Conservation (phyloP, 257 asterid genomes). For the Rubia yunnanensis region DNA sequence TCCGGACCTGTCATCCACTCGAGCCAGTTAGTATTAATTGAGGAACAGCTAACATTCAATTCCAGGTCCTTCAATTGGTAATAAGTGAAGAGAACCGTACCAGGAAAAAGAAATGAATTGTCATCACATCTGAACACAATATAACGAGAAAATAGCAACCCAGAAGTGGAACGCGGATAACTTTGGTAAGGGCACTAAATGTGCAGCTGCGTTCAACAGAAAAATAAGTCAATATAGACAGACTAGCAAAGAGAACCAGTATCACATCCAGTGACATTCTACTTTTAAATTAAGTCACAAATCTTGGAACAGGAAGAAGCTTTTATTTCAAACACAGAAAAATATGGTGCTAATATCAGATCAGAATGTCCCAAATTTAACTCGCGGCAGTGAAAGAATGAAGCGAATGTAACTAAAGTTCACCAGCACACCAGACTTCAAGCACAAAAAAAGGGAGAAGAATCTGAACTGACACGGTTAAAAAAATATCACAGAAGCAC, state of each 20-base stretch:
- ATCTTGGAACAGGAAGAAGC: neutral
- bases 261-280: neutral
- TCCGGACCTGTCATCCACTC: conserved; percentile 51
- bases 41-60: neutral
- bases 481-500: conserved; percentile 23
- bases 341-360: neutral
- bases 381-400: neutral
- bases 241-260: neutral
- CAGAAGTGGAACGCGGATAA: conserved; percentile 58
- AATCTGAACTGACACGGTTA: conserved; percentile 2
- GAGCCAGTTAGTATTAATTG: neutral
- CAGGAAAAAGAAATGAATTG: conserved; percentile 96
- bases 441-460: neutral
- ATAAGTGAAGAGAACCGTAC: conserved; percentile 24
- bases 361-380: neutral
- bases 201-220: conserved; percentile 54
- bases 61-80: neutral
- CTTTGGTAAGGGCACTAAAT: conserved; percentile 73
- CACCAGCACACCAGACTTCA: neutral
- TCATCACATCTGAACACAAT: conserved; percentile 91
- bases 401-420: neutral
- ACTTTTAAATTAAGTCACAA: neutral
- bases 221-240: neutral
- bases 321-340: no score
- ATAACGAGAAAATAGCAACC: conserved; percentile 95